These are phyloP conservation scores for Kwoniella dejecticola DNA, from an alignment of 768 basidiomycete species.

Conservation along the genomic window DNA sequence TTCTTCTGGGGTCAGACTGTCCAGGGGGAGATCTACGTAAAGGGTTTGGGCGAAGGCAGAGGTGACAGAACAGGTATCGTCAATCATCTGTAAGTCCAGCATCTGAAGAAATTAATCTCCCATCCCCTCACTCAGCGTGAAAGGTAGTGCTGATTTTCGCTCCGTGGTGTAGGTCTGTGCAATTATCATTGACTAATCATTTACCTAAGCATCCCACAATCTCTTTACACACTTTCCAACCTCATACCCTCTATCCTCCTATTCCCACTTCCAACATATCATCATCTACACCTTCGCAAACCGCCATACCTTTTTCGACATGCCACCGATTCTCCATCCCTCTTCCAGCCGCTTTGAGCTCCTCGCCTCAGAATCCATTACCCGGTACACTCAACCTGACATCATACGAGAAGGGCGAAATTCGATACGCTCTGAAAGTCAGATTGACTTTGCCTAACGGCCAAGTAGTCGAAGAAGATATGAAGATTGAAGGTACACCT, in stretches of 20 bases:
- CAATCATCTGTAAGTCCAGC: constrained; percentile 24
- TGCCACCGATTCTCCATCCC: constrained; percentile 43
- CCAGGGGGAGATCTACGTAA: constrained; percentile 53
- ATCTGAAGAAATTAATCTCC: neutral
- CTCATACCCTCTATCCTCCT: constrained; percentile 32
- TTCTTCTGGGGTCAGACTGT: constrained; percentile 49
- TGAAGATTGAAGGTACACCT: constrained; percentile 41
- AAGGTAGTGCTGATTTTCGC: too few relatives aligned
- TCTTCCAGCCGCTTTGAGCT: constrained; percentile 21
- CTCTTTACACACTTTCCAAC: constrained; percentile 26
- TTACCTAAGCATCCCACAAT: constrained; percentile 33
- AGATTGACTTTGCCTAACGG: constrained; percentile 24
- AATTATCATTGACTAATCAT: constrained; percentile 32
- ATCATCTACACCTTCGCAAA: constrained; percentile 17
- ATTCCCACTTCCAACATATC: neutral
- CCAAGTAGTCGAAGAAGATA: constrained; percentile 20
- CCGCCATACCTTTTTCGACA: constrained; percentile 29
- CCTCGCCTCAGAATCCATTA: constrained; percentile 8
- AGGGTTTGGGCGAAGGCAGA: constrained; percentile 42
- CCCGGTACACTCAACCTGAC: constrained; percentile 50
- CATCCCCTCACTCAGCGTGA: too few relatives aligned
- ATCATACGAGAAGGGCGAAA: constrained; percentile 35
- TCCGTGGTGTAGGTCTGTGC: constrained; percentile 36
- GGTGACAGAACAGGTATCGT: constrained; percentile 25
- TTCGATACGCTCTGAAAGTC: constrained; percentile 39